Percentiles rank a stretch among this genome's conserved stretches.
These are phyloP conservation scores for Alternaria angustiovoidea DNA, from an alignment of 2,329 filamentous ascomycete genomes.

Conservation along the genomic window DNA sequence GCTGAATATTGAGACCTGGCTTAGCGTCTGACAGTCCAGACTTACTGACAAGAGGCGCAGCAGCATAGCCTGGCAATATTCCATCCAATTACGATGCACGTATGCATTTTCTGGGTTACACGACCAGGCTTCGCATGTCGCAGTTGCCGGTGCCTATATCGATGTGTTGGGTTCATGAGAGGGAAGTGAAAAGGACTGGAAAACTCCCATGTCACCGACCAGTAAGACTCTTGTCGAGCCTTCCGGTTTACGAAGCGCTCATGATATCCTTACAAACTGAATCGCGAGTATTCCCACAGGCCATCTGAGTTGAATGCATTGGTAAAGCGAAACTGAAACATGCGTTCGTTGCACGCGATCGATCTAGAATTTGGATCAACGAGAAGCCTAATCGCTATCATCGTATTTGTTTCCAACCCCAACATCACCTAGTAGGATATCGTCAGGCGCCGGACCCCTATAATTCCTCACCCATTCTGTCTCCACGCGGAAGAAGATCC, in stretches of 20 bases:
- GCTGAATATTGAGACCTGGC: not conserved
- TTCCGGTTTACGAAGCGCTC: not conserved
- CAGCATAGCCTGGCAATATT: not conserved
- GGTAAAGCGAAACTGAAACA: not conserved
- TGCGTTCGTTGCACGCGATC: not conserved
- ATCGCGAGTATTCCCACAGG: not conserved
- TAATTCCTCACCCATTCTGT: slow-evolving; percentile 79
- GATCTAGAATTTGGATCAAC: not conserved
- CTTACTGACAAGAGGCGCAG: not conserved
- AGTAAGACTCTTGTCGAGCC: not conserved
- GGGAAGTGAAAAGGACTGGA: not conserved
- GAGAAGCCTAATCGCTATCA: slow-evolving; percentile 57
- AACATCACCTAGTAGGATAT: slow-evolving; percentile 75
- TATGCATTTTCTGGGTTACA: not conserved
- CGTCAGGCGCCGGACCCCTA: slow-evolving; percentile 66
- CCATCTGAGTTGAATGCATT: not conserved
- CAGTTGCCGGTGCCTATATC: not conserved
- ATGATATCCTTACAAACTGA: not conserved
- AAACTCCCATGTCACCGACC: not conserved
- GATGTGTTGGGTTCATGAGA: not conserved
- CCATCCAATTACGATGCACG: not conserved
- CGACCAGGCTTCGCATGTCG: not conserved
- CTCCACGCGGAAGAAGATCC: slow-evolving; percentile 96
- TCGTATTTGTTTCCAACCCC: slow-evolving; percentile 68
- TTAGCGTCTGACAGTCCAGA: not conserved